Evolutionary conservation across 768 basidiomycete species (phyloP).

Genomic region (Pleurotus eryngii): DNA sequence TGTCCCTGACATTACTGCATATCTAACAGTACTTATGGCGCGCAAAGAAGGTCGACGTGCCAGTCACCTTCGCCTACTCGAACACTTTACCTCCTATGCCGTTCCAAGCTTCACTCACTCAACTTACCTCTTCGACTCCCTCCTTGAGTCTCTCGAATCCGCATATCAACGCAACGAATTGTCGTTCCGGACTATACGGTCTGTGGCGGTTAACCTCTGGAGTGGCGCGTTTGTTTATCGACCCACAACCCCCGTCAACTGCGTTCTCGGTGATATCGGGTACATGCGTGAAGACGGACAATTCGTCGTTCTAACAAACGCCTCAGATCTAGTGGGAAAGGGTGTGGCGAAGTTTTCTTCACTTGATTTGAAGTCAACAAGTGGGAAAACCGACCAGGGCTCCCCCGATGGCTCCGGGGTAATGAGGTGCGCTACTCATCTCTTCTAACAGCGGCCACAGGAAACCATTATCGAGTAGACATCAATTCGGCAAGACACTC

Average conservation of each 20-base stretch:
- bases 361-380: too few relatives aligned
- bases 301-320: neutral
- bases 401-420: neutral
- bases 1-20: neutral
- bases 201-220: neutral
- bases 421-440: neutral
- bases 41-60: neutral
- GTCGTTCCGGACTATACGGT: neutral
- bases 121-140: neutral
- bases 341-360: too few relatives aligned
- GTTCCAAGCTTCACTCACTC: neutral
- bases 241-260: neutral
- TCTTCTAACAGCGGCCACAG: too few relatives aligned
- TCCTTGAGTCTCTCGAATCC: neutral
- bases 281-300: neutral
- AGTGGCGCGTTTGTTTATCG: neutral
- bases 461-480: neutral
- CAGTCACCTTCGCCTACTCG: neutral
- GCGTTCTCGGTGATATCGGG: neutral
- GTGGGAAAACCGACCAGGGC: neutral
- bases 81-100: neutral
- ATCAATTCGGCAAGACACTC: neutral
- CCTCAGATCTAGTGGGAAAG: too few relatives aligned
- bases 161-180: neutral
- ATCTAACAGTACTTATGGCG: neutral